Evolutionary conservation across 352 stramenopile species (phyloP).

Genomic region (Phytopythium aichiense): DNA sequence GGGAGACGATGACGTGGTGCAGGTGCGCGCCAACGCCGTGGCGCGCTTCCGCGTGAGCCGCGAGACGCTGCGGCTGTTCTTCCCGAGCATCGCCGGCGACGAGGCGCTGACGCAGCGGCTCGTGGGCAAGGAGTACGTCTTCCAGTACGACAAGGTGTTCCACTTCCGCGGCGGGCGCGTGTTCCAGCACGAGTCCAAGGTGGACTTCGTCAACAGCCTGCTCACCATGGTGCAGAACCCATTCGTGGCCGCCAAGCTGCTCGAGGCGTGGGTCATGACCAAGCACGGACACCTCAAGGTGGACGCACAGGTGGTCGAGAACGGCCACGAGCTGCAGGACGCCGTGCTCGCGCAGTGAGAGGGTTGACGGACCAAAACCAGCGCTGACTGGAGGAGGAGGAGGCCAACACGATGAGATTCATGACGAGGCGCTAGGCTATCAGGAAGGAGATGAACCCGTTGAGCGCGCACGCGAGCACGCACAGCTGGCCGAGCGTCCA

Average conservation of each 20-base stretch:
- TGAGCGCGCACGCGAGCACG: conserved; percentile 29
- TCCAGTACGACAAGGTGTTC: conserved; percentile 73
- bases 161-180: conserved; percentile 44
- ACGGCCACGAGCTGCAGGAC: conserved; percentile 35
- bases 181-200: conserved; percentile 53
- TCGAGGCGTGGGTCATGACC: conserved; percentile 49
- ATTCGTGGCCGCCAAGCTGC: conserved; percentile 48
- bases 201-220: conserved; percentile 48
- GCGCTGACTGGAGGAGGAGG: not conserved
- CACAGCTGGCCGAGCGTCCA: conserved; percentile 31
- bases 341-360: conserved; percentile 16
- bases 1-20: conserved; percentile 15
- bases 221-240: conserved; percentile 45
- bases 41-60: conserved; percentile 41
- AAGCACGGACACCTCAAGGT: conserved; percentile 55
- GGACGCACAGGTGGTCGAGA: conserved; percentile 33
- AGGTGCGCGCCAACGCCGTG: conserved; percentile 35
- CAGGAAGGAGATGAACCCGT: conserved; percentile 34
- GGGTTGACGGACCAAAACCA: not conserved
- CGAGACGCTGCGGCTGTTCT: conserved; percentile 37
- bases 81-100: conserved; percentile 46
- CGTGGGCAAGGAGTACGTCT: conserved; percentile 52
- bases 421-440: conserved; percentile 2
- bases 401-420: not conserved
- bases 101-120: conserved; percentile 46